Evolutionary conservation across 2,329 filamentous ascomycete species (phyloP), one percentile per base, ranked within the genome.

Genomic region (Bipolaris cookei): DNA sequence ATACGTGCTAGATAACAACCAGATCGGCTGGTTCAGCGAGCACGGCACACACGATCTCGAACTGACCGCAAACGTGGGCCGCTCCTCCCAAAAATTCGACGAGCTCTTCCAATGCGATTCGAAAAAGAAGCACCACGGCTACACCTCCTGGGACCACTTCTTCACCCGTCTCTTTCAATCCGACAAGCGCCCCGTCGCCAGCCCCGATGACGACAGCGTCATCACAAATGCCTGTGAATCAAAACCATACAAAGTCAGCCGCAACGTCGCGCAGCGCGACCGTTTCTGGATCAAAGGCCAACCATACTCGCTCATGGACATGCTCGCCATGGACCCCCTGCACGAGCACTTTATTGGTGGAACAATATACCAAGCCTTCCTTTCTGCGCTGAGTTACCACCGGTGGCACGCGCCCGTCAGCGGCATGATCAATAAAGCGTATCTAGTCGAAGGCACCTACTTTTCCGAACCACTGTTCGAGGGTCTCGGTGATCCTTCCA

Each of bases 331-430:
- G 64, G 85, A 89, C 63, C 67, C 78, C 0, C 71, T 85, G 1
- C 78, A 84, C 0, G 64, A 77, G 6, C 67, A 84, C 1, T 91
- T 90, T 62, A 81, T 79, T 0, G 84, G 84, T 5, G 88, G 85
- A 1, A 90, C 86, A 0, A 78, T 91, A 25, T 91, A 90, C 72
- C 88, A 91, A 67, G 88, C 88, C 0, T 91, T 89, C 68, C 77
- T 91, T 3, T 87, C 82, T 6, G 84, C 87, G 0, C 75, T 89
- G 50, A 87, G 84, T 41, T 91, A 91, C 71, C 89, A 91, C 73
- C 82, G 88, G 23, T 91, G 89, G 89, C 88, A 91, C 74, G 73
- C 84, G 0, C 89, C 89, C n/a, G 82, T 91, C 0, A 82, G 79
- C 4, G 89, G 89, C 0, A 86, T 72, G 4, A 76, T 91, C 14